Base-by-base conservation (phyloP, 352 stramenopile genomes). In the Globisporangium mamillatum region DNA sequence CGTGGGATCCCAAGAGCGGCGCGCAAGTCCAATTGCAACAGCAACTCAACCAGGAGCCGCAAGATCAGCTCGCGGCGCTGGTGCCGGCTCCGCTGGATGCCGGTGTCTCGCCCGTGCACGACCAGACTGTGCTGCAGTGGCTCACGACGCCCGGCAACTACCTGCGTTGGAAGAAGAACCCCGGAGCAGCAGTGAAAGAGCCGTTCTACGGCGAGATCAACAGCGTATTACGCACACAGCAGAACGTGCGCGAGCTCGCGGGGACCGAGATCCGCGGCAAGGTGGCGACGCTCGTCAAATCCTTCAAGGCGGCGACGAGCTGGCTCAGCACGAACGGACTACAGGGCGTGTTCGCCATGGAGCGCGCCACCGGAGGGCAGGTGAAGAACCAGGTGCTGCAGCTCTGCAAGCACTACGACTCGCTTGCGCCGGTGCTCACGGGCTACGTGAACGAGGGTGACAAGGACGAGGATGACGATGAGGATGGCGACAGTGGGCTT, bases 391-490 rank as follows among this genome's bases (percentile, higher is more conserved):
- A 80, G 54, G 73, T 82, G 44, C 55, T 74, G 9, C 71, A 80
- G 29, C 75, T 82, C 60, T 84, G 77, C 36, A 74, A 72, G 20
- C 67, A 82, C 66, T 84, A 80, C 52, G 75, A 81, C 57, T 71
- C 58, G 38, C 67, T 84, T 20, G 73, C 71, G 38, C 41, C 64
- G 4, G 68, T 81, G 36, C 68, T 83, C 32, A 66, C 67, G 36
- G 57, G 58, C n/a, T 80, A 79, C 55, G 58, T 73, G 20, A 57
- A 74, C 50, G 72, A 70, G 50, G 66, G 73, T 20, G 70, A 71
- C 25, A 64, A 54, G 14, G 46, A 74, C 10, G 65, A 67, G 2
- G 38, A 46, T 2, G 67, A 32, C 7, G 54, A 63, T 29, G 32
- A 62, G 6, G 32, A 61, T 1, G 29, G 9, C 3, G 53, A 38